Conservation (phyloP, 345 rosid species). For the Atalantia buxifolia region DNA sequence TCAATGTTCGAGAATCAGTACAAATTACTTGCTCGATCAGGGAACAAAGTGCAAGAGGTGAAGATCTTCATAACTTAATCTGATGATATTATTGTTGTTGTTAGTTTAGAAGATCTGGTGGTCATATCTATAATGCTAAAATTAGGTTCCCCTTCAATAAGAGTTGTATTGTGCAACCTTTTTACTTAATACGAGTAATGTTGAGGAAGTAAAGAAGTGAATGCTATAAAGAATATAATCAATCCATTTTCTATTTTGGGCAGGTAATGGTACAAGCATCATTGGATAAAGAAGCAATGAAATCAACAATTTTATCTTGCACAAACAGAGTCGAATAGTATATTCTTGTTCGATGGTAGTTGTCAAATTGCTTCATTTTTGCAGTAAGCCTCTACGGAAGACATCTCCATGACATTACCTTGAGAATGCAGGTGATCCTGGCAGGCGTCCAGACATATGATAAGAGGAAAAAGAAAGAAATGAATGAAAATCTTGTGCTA, state of each 20-base stretch:
- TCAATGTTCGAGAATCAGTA: conserved; percentile 82
- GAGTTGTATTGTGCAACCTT: not conserved
- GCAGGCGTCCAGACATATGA: not conserved
- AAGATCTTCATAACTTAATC: not conserved
- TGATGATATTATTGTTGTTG: not conserved
- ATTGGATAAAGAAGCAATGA: conserved; percentile 77
- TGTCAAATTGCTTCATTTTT: not conserved
- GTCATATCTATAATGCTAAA: not conserved
- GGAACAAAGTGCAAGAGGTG: conserved; percentile 96
- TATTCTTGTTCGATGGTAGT: not conserved
- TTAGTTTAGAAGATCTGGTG: not conserved
- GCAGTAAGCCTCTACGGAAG: not conserved
- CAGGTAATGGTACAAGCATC: conserved; percentile 81
- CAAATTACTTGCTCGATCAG: conserved; percentile 89
- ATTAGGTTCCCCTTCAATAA: not conserved
- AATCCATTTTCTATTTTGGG: not conserved
- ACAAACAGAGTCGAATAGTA: conserved; percentile 66
- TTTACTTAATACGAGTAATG: not conserved
- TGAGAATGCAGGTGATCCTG: not conserved
- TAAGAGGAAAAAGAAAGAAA: no score
- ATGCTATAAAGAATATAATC: not conserved
- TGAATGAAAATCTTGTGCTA: not conserved
- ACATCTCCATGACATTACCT: not conserved
- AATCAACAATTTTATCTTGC: conserved; percentile 70
- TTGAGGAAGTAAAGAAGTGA: not conserved